These are phyloP conservation scores for Passalora sequoiae DNA, from an alignment of 2,329 filamentous ascomycete genomes.

Conservation along the genomic window DNA sequence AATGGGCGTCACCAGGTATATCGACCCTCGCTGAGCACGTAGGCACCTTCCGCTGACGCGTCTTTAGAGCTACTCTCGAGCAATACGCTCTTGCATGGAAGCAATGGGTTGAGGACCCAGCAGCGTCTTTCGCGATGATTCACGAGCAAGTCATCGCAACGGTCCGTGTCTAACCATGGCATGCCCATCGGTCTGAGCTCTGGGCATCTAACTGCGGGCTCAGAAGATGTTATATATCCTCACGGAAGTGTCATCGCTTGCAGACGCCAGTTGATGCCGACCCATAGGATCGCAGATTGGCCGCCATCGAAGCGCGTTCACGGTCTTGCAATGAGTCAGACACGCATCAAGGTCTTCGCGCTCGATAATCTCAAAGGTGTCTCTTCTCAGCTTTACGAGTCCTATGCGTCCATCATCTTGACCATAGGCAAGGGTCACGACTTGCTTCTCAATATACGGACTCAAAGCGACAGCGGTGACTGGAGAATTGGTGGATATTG, in stretches of 20 bases:
- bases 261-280: constrained; percentile 34
- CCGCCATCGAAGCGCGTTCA: constrained; percentile 32
- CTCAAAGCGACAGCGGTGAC: constrained; percentile 34
- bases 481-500: constrained; percentile 25
- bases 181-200: no score
- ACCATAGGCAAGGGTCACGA: constrained; percentile 24
- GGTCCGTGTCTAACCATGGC: constrained; percentile 6
- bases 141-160: constrained; percentile 18
- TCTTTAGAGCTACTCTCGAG: constrained; percentile 10
- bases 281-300: constrained; percentile 13
- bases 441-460: background rate
- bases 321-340: constrained; percentile 21
- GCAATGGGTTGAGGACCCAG: constrained; percentile 18
- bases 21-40: background rate
- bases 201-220: background rate
- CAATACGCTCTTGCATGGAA: constrained; percentile 21
- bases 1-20: constrained; percentile 13
- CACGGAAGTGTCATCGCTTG: constrained; percentile 40
- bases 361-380: constrained; percentile 12
- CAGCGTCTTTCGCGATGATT: constrained; percentile 20
- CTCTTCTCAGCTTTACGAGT: constrained; percentile 11
- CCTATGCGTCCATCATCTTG: constrained; percentile 28
- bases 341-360: constrained; percentile 9
- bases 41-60: background rate
- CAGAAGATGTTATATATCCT: constrained; percentile 29